Evolutionary conservation across 495 filamentous ascomycete species (phyloP).

Genomic region (Hypoxylon lenormandii): DNA sequence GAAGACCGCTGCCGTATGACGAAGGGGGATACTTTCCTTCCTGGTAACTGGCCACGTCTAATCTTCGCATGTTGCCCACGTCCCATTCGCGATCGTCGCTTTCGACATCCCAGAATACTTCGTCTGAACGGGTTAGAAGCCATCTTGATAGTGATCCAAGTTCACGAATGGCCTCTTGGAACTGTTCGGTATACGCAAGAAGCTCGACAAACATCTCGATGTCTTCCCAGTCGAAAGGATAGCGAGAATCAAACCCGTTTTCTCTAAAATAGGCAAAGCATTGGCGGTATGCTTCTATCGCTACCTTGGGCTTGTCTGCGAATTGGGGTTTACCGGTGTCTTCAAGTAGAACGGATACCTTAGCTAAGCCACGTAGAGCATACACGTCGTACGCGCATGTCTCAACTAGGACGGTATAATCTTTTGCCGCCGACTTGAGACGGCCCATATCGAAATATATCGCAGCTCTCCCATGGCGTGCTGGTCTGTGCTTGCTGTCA

Average conservation of each 20-base stretch:
- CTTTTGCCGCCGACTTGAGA: constrained; percentile 39
- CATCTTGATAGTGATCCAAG: constrained; percentile 80
- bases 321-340: constrained; percentile 35
- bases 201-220: constrained; percentile 86
- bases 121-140: constrained; percentile 79
- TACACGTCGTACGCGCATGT: constrained; percentile 41
- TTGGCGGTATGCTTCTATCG: constrained; percentile 69
- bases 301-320: constrained; percentile 56
- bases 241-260: constrained; percentile 58
- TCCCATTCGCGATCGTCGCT: constrained; percentile 96
- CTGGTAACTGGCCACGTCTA: constrained; percentile 64
- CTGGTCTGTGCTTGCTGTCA: constrained; percentile 67
- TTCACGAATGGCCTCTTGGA: constrained; percentile 71
- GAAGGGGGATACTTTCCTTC: constrained; percentile 67
- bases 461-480: constrained; percentile 71
- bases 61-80: constrained; percentile 73
- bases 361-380: constrained; percentile 46
- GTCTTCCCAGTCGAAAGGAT: constrained; percentile 81
- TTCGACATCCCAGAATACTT: constrained; percentile 81
- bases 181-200: constrained; percentile 70
- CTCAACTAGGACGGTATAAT: constrained; percentile 45
- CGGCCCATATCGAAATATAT: constrained; percentile 68
- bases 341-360: constrained; percentile 45
- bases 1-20: constrained; percentile 79
- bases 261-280: constrained; percentile 67